phyloP scores from a whole-genome alignment of 2,329 filamentous ascomycete genomes.

The Ilyonectria destructans region DNA sequence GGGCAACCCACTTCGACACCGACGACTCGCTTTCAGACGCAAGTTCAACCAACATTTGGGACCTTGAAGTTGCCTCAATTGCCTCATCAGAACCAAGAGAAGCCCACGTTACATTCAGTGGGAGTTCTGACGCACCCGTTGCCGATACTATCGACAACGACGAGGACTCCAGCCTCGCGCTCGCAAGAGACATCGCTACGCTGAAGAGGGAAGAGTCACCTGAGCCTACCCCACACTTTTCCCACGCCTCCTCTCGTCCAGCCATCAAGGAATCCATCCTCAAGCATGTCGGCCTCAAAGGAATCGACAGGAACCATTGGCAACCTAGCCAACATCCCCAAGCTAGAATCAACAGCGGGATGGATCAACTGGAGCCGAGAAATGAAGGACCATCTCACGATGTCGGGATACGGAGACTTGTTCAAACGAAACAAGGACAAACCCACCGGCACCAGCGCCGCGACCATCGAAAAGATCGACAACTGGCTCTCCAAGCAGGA shows the following conservation, averaged over 20 bases:
- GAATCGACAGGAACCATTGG: background rate
- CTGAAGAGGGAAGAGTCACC: constrained; percentile 10
- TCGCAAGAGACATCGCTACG: constrained; percentile 6
- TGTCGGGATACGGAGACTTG: background rate
- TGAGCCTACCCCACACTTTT: background rate
- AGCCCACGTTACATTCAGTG: constrained; percentile 6
- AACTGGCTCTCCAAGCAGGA: too few species aligned
- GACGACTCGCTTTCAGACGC: too few species aligned
- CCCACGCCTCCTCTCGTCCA: constrained; percentile 4
- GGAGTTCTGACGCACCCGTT: constrained; percentile 5
- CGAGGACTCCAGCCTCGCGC: constrained; percentile 1
- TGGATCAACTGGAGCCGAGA: too few species aligned
- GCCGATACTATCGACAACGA: constrained; percentile 7
- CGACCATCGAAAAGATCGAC: too few species aligned
- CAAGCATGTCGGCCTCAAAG: constrained; percentile 8
- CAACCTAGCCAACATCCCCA: background rate
- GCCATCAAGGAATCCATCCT: constrained; percentile 9
- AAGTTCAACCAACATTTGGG: too few species aligned
- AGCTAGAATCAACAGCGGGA: background rate
- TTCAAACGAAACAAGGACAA: constrained; percentile 1
- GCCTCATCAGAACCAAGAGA: constrained; percentile 6
- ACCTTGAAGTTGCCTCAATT: constrained; percentile 1
- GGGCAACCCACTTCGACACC: background rate
- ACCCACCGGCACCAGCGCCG: too few species aligned
- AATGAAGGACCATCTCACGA: too few species aligned